These are phyloP conservation scores for Amanita pseudoporphyria DNA, from an alignment of 768 basidiomycete species.

Conservation along the genomic window DNA sequence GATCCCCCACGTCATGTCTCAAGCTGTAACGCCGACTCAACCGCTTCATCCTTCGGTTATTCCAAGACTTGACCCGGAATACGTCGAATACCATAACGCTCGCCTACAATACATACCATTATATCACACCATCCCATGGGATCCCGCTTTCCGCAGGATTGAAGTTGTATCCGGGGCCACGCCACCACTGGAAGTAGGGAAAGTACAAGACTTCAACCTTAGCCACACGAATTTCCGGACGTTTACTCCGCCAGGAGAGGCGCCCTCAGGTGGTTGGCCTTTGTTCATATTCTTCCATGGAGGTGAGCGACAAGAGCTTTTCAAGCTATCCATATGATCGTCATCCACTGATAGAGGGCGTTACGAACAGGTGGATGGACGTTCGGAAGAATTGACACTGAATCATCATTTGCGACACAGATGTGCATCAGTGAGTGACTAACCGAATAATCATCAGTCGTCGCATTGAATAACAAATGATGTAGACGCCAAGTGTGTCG, in stretches of 20 bases:
- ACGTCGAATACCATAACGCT: conserved; percentile 50
- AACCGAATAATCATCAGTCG: neutral
- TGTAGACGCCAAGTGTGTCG: conserved; percentile 52
- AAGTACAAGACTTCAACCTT: conserved; percentile 41
- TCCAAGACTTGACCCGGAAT: conserved; percentile 54
- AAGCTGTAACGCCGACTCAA: conserved; percentile 17
- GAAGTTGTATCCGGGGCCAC: conserved; percentile 50
- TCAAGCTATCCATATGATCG: neutral
- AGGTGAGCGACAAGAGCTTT: conserved; percentile 26
- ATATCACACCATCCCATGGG: conserved; percentile 53
- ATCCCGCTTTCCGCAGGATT: conserved; percentile 41
- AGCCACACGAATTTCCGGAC: conserved; percentile 46
- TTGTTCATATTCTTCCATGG: conserved; percentile 70
- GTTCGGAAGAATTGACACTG: conserved; percentile 51
- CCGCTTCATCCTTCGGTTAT: conserved; percentile 58
- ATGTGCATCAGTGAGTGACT: conserved; percentile 43
- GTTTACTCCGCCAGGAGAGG: conserved; percentile 48
- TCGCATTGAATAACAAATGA: neutral
- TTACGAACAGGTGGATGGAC: conserved; percentile 87
- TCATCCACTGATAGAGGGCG: neutral
- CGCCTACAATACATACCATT: conserved; percentile 35
- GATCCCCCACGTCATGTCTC: neutral
- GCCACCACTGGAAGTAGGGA: conserved; percentile 44
- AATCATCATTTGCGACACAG: conserved; percentile 52
- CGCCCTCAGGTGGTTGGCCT: conserved; percentile 55